Evolutionary conservation across 2,329 filamentous ascomycete genomes (phyloP), one percentile per base, ranked within the genome.

Genomic region (Botryosphaeria dothidea): DNA sequence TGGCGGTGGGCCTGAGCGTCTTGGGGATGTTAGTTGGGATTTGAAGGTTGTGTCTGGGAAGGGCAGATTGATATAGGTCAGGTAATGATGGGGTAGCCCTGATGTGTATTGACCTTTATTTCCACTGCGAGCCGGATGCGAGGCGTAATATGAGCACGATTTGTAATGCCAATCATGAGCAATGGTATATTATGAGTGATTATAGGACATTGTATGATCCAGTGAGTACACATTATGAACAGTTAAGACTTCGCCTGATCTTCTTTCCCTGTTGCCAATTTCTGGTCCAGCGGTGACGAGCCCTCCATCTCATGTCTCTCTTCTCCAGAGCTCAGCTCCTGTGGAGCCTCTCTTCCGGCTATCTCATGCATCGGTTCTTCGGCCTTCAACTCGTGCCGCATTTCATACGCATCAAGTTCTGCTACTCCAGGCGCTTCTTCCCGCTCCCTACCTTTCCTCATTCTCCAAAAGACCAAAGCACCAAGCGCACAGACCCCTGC

Each of bases 221-320:
- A n/a, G n/a, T n/a, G n/a, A n/a, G n/a, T n/a, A n/a, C n/a, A n/a
- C n/a, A n/a, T n/a, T n/a, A n/a, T n/a, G 31, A 34, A 6, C 25
- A 11, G 19, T 45, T 6, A 45, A 9, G 15, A 31, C 9, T 45
- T 58, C 2, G 23, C 21, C 17, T 34, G 31, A 11, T 51, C 43
- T 27, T 25, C 3, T 4, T 4, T 19, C 6, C 29, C 29, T 6
- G 23, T 15, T 9, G 9, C 27, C 3, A 31, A 5, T 38, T 46
- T 46, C 19, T 34, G 57, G 15, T 48, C 27, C 19, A 64, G 4
- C 15, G 62, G 49, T 6, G 19, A 56, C 6, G 62, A 64, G 19
- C 62, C 49, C 31, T 64, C 49, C 62, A 64, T 57, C 38, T 64
- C 62, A 46, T 56, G 51, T 6, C 48, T 23, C 27, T 64, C 49